Evolutionary conservation across 2,329 filamentous ascomycete genomes (phyloP), one percentile per base, ranked within the genome.

Genomic region (Eutypa lata): DNA sequence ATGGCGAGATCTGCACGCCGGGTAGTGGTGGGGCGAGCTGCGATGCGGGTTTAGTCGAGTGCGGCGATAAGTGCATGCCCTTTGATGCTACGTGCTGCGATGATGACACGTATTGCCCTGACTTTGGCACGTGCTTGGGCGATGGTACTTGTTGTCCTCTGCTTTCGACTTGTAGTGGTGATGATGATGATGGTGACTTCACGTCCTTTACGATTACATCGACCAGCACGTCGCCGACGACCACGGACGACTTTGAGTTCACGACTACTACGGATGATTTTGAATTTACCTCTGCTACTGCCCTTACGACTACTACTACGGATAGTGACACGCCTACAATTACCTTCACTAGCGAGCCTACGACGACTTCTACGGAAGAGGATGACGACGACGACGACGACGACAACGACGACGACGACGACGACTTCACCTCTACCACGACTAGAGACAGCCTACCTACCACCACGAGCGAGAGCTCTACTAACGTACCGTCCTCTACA

Each of bases 51-150:
- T 51, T 60, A 43, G 51, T 44, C 2, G 49, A 52, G 7, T 65
- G 62, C 26, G 60, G 57, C 26, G 52, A 55, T 28, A 31, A 54
- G 1, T 65, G 62, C 50, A 65, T 65, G 57, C 61, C 62, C 2
- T 31, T 52, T 7, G 50, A 49, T 16, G 62, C 56, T n/a, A 63
- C 59, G 7, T 65, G 62, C 50, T 64, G 62, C 42, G 16, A 24
- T 14, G 53, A 57, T 35, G 56, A 49, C 7, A 53, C 61, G 24
- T 63, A 64, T 46, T 65, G 61, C 38, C 59, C 61, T 2, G 52
- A 63, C 45, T 62, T 57, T 24, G 61, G 61, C 38, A 60, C 53
- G 3, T 65, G 63, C 53, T 54, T 52, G n/a, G 24, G 11, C 38
- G 54, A 59, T 35, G 58, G 55, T 16, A 53, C 47, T 18, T 61